Evolutionary conservation across 202 grass and related monocot species (phyloP).

Genomic region (Cymbopogon flexuosus): DNA sequence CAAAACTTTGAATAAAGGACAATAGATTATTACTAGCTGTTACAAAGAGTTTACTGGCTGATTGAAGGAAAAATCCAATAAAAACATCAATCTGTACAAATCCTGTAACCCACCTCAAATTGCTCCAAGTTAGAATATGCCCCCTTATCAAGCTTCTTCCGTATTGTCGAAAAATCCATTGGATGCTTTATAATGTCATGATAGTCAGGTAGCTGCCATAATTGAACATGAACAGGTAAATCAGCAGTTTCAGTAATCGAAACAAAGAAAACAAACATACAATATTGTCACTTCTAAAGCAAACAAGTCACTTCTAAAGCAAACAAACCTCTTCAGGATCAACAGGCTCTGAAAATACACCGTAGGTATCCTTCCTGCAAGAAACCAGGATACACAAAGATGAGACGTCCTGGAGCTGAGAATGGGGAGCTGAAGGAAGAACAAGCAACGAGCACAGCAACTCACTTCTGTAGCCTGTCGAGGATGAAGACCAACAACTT

Average conservation of each 20-base stretch:
- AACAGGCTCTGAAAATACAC: constrained; percentile 72
- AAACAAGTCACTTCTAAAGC: constrained; percentile 20
- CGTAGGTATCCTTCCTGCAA: constrained; percentile 82
- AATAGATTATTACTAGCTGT: neutral
- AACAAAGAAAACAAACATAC: constrained; percentile 31
- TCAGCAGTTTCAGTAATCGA: constrained; percentile 11
- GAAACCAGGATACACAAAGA: constrained; percentile 28
- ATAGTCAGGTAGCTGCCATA: constrained; percentile 79
- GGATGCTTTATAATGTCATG: constrained; percentile 89
- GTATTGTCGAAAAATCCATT: constrained; percentile 78
- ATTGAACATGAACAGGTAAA: constrained; percentile 32
- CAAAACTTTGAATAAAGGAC: neutral
- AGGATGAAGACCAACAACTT: constrained; percentile 86
- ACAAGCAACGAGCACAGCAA: constrained; percentile 30
- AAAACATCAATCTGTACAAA: neutral
- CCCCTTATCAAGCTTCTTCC: constrained; percentile 65
- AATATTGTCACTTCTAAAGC: neutral
- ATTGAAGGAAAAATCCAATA: constrained; percentile 11
- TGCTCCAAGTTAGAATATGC: constrained; percentile 71
- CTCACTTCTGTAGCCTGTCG: constrained; percentile 88
- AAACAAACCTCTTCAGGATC: constrained; percentile 70
- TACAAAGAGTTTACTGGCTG: neutral
- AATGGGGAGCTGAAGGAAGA: constrained; percentile 9
- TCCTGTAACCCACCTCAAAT: constrained; percentile 63
- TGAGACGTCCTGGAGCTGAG: neutral